Percentiles rank a stretch among this genome's conserved stretches.
phyloP scores from a whole-genome alignment of 306 rosid genomes.

The Mimosa bimucronata region DNA sequence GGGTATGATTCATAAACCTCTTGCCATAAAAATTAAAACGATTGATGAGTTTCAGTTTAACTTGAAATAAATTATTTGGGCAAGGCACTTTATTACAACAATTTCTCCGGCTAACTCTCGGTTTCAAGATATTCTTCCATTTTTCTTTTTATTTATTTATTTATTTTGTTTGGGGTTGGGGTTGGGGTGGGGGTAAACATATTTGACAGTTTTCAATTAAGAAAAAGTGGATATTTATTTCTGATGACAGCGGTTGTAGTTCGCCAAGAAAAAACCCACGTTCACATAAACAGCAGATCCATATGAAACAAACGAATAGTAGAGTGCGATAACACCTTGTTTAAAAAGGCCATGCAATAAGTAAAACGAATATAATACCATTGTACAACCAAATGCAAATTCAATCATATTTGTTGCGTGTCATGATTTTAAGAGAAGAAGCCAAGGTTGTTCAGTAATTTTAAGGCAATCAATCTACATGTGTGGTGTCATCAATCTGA shows the following conservation, averaged over 20 bases:
- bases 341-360: neutral
- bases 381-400: neutral
- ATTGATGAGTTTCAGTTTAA: too few relatives aligned
- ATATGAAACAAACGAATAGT: too few relatives aligned
- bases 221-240: neutral
- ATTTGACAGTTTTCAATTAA: neutral
- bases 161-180: too few relatives aligned
- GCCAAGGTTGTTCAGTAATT: neutral
- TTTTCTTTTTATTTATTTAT: too few relatives aligned
- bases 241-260: neutral
- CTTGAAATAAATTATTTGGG: neutral
- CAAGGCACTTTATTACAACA: neutral
- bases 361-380: neutral
- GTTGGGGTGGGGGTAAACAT: neutral
- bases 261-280: neutral
- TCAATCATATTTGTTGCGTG: neutral
- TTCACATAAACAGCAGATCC: neutral
- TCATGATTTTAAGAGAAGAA: neutral
- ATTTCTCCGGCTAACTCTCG: neutral
- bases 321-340: neutral
- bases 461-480: neutral
- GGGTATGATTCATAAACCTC: neutral
- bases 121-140: neutral
- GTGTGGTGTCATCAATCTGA: slow-evolving; percentile 11
- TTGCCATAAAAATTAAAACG: too few relatives aligned